Base-by-base conservation (phyloP, 1,284 basidiomycete genomes). In the Ganoderma lingzhi region DNA sequence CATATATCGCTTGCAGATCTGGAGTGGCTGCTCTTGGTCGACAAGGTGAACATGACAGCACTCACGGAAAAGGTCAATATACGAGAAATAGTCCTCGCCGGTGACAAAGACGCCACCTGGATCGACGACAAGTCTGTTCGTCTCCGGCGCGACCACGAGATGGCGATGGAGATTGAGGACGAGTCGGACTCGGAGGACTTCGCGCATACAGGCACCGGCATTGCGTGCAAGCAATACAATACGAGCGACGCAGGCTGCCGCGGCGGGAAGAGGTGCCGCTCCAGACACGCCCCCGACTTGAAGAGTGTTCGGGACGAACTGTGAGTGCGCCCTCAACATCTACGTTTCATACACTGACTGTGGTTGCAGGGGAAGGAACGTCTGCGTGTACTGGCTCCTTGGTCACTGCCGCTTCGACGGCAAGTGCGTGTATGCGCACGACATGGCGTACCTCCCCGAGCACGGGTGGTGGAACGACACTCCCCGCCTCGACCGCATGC, bases 171-270 rank as follows among this genome's bases (percentile, higher is more conserved):
- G 0, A 63, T 70, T 35, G 60, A 70, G 3, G 69, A 72, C 17
- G 62, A 73, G 73, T 85, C 82, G 0, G 85, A 85, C 73, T 84
- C 85, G 15, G 85, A 84, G 64, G 86, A 88, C 70, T 85, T 80
- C 68, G 77, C 80, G 59, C 86, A 87, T 67, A 75, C 78, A 2
- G 88, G 87, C 1, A 87, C 86, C 64, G 81, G 82, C 1, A 81
- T 84, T 3, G 83, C 87, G 0, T 89, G 87, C 76, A 79, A 83
- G 55, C 85, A 83, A 75, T 86, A 88, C 74, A 88, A 89, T 69
- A 85, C 82, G 66, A 77, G 53, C 30, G 55, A 58, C 55, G 3
- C 78, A 35, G 84, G 85, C 0, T 86, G 86, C 71, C 77, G 70
- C 8, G 80, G 82, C 6, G 84, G 85, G 1, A 62, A 23, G 0